phyloP scores from a whole-genome alignment of 2,329 filamentous ascomycete genomes.

The Trichoderma sp. region DNA sequence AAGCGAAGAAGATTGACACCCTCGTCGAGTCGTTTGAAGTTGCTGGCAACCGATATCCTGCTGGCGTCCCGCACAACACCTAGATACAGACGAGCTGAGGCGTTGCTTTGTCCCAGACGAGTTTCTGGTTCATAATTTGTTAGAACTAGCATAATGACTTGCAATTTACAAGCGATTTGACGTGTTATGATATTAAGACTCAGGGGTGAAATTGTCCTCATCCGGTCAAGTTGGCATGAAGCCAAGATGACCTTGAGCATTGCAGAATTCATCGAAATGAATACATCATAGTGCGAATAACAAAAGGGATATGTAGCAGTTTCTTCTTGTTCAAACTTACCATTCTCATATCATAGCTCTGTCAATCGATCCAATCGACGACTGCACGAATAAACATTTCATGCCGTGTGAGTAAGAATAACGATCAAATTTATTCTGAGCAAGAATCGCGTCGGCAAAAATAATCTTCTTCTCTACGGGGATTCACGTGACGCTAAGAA shows the following conservation, averaged over 20 bases:
- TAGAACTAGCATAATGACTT: background rate
- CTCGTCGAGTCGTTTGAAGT: slow-evolving; percentile 51
- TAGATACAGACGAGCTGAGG: background rate
- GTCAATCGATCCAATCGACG: background rate
- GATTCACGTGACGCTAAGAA: slow-evolving; percentile 6
- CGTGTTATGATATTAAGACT: background rate
- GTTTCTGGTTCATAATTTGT: background rate
- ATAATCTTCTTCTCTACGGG: background rate
- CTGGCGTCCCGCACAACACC: slow-evolving; percentile 39
- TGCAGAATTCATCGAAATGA: slow-evolving; percentile 51
- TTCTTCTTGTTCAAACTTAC: background rate
- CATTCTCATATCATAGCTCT: background rate
- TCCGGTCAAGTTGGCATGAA: background rate
- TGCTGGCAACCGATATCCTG: slow-evolving; percentile 52
- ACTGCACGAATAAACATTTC: background rate
- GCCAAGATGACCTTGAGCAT: slow-evolving; percentile 43
- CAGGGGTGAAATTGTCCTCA: slow-evolving; percentile 36
- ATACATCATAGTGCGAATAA: slow-evolving; percentile 26
- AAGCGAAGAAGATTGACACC: slow-evolving; percentile 51
- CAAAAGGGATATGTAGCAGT: background rate
- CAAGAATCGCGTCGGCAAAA: slow-evolving; percentile 6
- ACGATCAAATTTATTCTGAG: background rate
- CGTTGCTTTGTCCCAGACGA: background rate
- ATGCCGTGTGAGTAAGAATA: background rate
- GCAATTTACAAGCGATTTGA: background rate